Evolutionary conservation across 305 asterid species (phyloP).

Genomic region (Andrographis paniculata): DNA sequence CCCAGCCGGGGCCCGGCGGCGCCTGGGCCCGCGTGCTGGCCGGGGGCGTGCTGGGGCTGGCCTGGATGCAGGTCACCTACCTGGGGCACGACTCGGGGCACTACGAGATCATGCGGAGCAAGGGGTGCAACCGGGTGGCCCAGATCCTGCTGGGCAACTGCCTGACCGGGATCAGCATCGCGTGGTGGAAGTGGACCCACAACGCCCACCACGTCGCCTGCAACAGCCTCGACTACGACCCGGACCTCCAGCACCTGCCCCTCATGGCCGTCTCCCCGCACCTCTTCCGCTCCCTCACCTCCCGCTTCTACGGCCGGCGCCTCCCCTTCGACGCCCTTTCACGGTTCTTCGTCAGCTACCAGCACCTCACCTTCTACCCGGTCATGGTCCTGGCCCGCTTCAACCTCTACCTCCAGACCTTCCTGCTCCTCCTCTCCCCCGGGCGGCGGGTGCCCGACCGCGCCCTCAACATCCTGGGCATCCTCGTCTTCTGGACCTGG

Average conservation of each 20-base stretch:
- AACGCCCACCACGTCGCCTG: slow-evolving; percentile 65
- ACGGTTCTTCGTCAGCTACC: slow-evolving; percentile 48
- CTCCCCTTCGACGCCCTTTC: slow-evolving; percentile 46
- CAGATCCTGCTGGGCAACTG: slow-evolving; percentile 54
- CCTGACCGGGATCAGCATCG: slow-evolving; percentile 66
- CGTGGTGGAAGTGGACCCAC: slow-evolving; percentile 89
- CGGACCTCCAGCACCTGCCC: slow-evolving; percentile 74
- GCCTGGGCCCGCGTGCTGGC: slow-evolving; percentile 32
- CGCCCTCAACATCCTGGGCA: slow-evolving; percentile 42
- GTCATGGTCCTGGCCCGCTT: slow-evolving; percentile 48
- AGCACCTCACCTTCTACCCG: slow-evolving; percentile 54
- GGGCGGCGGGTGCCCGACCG: slow-evolving; percentile 49
- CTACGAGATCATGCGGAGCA: slow-evolving; percentile 43
- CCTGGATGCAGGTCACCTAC: slow-evolving; percentile 67
- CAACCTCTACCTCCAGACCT: slow-evolving; percentile 54
- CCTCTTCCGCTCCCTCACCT: slow-evolving; percentile 33
- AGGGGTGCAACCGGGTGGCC: slow-evolving; percentile 31
- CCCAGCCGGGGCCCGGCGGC: slow-evolving; percentile 22
- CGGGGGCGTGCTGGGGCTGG: slow-evolving; percentile 44
- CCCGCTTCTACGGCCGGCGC: slow-evolving; percentile 39
- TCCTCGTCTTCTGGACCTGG: slow-evolving; percentile 70
- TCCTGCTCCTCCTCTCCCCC: slow-evolving; percentile 46
- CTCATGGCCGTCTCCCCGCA: slow-evolving; percentile 40
- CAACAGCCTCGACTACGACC: slow-evolving; percentile 64
- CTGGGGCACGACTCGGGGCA: slow-evolving; percentile 73